phyloP scores from a whole-genome alignment of 352 stramenopile species.

The Phytophthora hibernalis region DNA sequence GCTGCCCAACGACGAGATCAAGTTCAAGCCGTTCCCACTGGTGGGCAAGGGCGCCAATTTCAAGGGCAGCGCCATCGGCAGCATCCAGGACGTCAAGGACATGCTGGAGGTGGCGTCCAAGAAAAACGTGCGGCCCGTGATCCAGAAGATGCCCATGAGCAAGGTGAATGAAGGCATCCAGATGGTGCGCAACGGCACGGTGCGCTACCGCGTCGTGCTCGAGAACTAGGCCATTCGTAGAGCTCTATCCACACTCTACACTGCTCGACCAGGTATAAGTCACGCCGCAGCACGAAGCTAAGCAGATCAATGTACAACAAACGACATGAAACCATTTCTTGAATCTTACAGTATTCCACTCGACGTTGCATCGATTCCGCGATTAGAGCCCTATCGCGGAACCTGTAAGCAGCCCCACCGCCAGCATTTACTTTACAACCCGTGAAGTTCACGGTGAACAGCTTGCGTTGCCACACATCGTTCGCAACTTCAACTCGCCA shows the following conservation, averaged over 20 bases:
- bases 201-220: slow-evolving; percentile 57
- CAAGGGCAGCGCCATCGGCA: slow-evolving; percentile 75
- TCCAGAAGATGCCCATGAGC: slow-evolving; percentile 62
- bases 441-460: too few relatives aligned
- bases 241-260: too few relatives aligned
- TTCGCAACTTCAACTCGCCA: not conserved
- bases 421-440: too few relatives aligned
- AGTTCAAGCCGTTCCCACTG: slow-evolving; percentile 58
- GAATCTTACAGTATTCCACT: not conserved
- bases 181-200: slow-evolving; percentile 48
- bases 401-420: too few relatives aligned
- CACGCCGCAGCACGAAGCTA: not conserved
- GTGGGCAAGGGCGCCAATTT: slow-evolving; percentile 51
- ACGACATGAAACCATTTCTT: not conserved
- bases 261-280: not conserved
- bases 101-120: slow-evolving; percentile 80
- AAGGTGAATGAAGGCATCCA: slow-evolving; percentile 58
- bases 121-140: slow-evolving; percentile 63
- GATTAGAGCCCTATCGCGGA: too few relatives aligned
- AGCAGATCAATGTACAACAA: slow-evolving; percentile 8
- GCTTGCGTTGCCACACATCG: too few relatives aligned
- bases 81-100: slow-evolving; percentile 78
- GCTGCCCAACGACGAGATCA: slow-evolving; percentile 65
- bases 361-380: too few relatives aligned
- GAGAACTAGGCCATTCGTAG: slow-evolving; percentile 36